Evolutionary conservation across 345 rosid species (phyloP).

Genomic region (Sonneratia alba): DNA sequence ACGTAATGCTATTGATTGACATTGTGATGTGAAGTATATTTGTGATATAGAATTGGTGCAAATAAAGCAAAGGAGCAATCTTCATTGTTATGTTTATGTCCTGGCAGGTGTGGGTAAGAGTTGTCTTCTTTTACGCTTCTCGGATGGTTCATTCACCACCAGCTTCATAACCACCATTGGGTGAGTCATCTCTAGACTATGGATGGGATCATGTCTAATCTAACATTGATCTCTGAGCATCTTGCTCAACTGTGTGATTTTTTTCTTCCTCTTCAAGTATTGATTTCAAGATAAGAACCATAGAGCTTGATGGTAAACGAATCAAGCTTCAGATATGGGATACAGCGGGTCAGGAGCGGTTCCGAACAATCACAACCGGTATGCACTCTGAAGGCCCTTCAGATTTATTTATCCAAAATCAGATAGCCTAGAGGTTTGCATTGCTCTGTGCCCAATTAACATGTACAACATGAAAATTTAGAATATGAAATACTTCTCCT

Average conservation of each 20-base stretch:
- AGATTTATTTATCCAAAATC: background rate
- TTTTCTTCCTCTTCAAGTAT: slow-evolving; percentile 20
- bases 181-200: slow-evolving; percentile 21
- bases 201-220: background rate
- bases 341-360: slow-evolving; percentile 50
- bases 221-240: background rate
- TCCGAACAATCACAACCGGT: slow-evolving; percentile 48
- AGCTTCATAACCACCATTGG: slow-evolving; percentile 91
- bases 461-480: background rate
- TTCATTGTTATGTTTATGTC: background rate
- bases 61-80: background rate
- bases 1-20: background rate
- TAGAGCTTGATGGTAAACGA: slow-evolving; percentile 45
- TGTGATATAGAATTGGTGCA: background rate
- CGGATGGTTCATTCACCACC: slow-evolving; percentile 85
- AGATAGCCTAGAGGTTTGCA: background rate
- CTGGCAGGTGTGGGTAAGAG: slow-evolving; percentile 82
- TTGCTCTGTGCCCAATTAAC: background rate
- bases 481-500: background rate
- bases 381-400: slow-evolving; percentile 1
- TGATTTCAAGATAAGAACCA: slow-evolving; percentile 47
- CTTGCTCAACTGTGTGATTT: background rate
- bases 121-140: slow-evolving; percentile 79
- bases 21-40: background rate
- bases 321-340: slow-evolving; percentile 49